Evolutionary conservation across 495 filamentous ascomycete species (phyloP).

Genomic region (Aspergillus egyptiacus): DNA sequence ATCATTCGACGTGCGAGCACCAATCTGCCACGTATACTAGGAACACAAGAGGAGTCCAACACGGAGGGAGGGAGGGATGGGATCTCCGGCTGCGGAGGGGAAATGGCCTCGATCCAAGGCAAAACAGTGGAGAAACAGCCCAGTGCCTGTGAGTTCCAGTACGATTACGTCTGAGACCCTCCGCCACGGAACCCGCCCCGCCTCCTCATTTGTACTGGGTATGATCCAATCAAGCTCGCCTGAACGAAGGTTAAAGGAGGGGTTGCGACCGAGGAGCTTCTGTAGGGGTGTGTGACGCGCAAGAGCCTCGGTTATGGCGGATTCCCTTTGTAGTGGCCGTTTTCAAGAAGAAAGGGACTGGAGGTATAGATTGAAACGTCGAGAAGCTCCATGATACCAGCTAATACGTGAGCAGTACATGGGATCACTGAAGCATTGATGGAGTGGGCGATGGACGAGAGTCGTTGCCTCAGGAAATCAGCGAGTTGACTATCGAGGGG

Average conservation of each 20-base stretch:
- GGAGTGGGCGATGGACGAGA: not conserved
- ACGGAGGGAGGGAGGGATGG: not conserved
- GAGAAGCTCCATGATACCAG: no score
- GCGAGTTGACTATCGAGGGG: not conserved
- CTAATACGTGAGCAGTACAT: no score
- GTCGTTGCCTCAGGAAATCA: no score
- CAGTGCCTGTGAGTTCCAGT: not conserved
- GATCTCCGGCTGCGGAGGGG: not conserved
- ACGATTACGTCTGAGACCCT: not conserved
- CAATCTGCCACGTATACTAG: not conserved
- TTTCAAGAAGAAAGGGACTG: no score
- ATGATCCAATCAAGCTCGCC: not conserved
- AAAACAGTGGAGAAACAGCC: not conserved
- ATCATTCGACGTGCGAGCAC: not conserved
- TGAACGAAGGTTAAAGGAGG: not conserved
- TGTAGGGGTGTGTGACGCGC: no score
- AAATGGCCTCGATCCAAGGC: not conserved
- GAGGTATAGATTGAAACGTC: no score
- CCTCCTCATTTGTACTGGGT: not conserved
- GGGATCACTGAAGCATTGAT: no score
- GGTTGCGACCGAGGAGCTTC: constrained; percentile 1
- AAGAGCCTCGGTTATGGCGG: not conserved
- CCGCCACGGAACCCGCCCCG: no score
- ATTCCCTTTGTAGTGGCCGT: not conserved
- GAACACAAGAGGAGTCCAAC: no score